Base-by-base conservation (phyloP, 163 green algal genomes). In the Trebouxia gelatinosa region DNA sequence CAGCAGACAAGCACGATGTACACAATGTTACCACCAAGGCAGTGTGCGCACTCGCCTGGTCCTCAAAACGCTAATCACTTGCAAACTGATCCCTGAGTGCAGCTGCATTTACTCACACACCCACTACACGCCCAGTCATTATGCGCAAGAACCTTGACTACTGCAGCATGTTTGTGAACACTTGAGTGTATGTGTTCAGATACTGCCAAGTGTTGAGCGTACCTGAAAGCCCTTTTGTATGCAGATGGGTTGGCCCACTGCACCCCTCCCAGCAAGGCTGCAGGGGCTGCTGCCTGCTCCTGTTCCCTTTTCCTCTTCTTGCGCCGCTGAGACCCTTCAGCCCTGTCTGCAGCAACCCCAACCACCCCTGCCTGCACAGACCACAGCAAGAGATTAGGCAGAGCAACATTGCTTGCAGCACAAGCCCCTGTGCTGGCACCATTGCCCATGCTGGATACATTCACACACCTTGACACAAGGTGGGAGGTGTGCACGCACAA, bases 221-320 rank as follows among this genome's bases (percentile, higher is more conserved):
- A 86, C 74, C 51, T 79, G 51, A 34, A 76, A 31, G 86, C 74
- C 29, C 83, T 81, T 40, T 82, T 80, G 61, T 90, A 85, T 59
- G 83, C 66, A 65, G 86, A 83, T 17, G 70, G 6, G 38, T 87
- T 92, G 5, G 82, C 85, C 89, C 91, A 95, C 67, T 78, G 57
- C 57, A 78, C 78, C 19, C 28, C 40, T 7, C 62, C 70, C 72
- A 70, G 19, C 68, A 78, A 46, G 51, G 43, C 67, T 1, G 57
- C 28, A 28, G 35, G n/a, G 5, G 46, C 50, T 29, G 5, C 37
- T 51, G 35, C 48, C 57, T 61, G 68, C 61, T 50, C 76, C 74
- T 78, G 40, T 70, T 78, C 54, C 65, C 78, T 74, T 70, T 90
- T 89, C 19, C 86, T 83, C 74, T 91, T 91, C 26, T 87, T 78